Base-by-base conservation (phyloP, 257 asterid genomes). In the Marsdenia floribunda region DNA sequence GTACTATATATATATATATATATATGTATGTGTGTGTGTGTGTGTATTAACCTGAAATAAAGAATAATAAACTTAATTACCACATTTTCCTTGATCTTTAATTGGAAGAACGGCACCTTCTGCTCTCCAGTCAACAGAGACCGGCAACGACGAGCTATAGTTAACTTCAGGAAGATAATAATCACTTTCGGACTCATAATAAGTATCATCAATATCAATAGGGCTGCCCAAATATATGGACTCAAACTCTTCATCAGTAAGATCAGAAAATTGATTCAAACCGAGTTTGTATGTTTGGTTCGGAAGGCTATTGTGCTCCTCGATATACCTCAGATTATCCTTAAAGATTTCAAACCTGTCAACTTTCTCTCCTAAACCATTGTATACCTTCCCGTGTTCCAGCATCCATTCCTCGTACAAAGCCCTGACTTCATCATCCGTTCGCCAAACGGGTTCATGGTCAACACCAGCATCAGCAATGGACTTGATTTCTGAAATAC, bases 71-170 rank as follows among this genome's bases (percentile, higher is more conserved):
- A 29, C 33, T 29, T 29, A 29, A 80, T 60, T 86, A 92, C 96
- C 97, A 29, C 97, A 92, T 79, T 84, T 65, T 63, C 93, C 92
- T 73, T 92, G 97, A 78, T 92, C 87, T 73, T 92, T 92, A 77
- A 90, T 74, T 21, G 82, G 80, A 63, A 68, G 77, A 8, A 92
- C 96, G 6, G 96, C 96, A 35, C 96, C 97, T 77, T 84, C 85
- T 42, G 75, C 70, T 70, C 95, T 88, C 96, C 97, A 92, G 80
- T 92, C 97, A 71, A 92, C 19, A n/a, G 93, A 86, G 0, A 84
- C 92, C 77, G 96, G 96, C 87, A 92, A 74, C 35, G 49, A 1
- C 8, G 10, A 2, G 1, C 74, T 69, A n/a, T 83, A 93, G 33
- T 88, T 89, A 22, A 70, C 79, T 40, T 71, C 77, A 0, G 89